Conservation (phyloP, 2,329 filamentous ascomycete species). For the Moelleriella libera region DNA sequence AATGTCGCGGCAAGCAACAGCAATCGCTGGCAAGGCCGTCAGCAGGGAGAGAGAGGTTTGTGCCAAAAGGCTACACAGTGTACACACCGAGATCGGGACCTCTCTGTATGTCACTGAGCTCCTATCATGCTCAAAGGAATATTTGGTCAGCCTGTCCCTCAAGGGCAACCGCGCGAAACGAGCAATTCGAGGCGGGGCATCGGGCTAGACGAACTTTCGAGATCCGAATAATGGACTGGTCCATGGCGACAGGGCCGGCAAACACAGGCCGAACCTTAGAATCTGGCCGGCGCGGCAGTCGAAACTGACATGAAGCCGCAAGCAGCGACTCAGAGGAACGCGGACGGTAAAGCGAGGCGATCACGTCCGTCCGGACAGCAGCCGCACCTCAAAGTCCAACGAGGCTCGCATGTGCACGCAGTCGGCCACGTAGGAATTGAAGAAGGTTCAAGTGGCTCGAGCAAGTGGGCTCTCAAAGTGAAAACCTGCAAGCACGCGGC, state of each 20-base stretch:
- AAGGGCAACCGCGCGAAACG: too few species aligned
- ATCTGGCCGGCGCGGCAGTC: not conserved
- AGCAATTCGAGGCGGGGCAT: not conserved
- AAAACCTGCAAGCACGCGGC: too few species aligned
- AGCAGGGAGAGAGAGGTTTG: not conserved
- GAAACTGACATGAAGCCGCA: not conserved
- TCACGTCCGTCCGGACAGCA: too few species aligned
- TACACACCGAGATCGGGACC: slow-evolving; percentile 67
- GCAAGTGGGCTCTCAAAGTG: too few species aligned
- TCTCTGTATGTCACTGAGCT: slow-evolving; percentile 75
- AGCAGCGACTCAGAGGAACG: too few species aligned
- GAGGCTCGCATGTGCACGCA: not conserved
- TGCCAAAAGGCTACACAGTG: not conserved
- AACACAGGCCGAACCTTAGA: not conserved
- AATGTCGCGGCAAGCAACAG: slow-evolving; percentile 73
- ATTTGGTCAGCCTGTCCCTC: slow-evolving; percentile 4
- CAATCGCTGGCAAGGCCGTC: slow-evolving; percentile 45
- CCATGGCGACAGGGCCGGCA: slow-evolving; percentile 22
- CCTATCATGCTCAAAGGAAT: slow-evolving; percentile 33
- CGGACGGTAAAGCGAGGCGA: too few species aligned
- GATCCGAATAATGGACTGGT: slow-evolving; percentile 80
- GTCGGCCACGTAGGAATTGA: not conserved
- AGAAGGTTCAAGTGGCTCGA: too few species aligned
- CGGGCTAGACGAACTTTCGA: slow-evolving; percentile 46
- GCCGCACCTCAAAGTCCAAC: not conserved